These are phyloP conservation scores for Colletotrichum theobromicola DNA, from an alignment of 2,329 filamentous ascomycete species.

Conservation along the genomic window DNA sequence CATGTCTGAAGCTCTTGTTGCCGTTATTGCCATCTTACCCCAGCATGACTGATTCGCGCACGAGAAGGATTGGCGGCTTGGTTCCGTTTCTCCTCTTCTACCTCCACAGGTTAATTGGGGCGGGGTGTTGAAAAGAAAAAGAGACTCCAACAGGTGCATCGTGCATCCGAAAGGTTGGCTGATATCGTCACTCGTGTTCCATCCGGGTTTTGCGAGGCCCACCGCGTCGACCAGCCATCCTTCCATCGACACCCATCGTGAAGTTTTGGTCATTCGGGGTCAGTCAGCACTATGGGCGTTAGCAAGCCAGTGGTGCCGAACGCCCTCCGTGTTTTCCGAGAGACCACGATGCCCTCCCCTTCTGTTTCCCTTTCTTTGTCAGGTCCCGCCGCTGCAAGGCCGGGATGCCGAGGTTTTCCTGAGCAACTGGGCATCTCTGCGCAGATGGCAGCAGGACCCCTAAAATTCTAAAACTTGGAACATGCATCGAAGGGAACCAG, in stretches of 20 bases:
- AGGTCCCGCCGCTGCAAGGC: not conserved
- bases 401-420: slow-evolving; percentile 9
- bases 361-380: not conserved
- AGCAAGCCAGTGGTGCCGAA: not conserved
- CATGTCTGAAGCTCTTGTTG: not conserved
- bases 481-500: slow-evolving; percentile 10
- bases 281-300: not conserved
- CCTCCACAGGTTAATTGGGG: not conserved
- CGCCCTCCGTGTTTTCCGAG: not conserved
- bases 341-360: not conserved
- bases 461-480: slow-evolving; percentile 17
- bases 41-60: not conserved
- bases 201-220: slow-evolving; percentile 8
- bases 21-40: not conserved
- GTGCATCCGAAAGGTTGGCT: not conserved
- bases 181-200: slow-evolving; percentile 17
- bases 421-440: not conserved
- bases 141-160: not conserved
- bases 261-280: not conserved
- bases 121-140: not conserved
- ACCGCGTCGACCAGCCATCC: slow-evolving; percentile 12
- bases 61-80: not conserved
- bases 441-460: slow-evolving; percentile 6
- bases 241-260: not conserved
- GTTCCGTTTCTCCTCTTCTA: not conserved